A percentile compares a stretch with the other conserved stretches of the same genome.
Evolutionary conservation across 129 eudicot genomes (phyloP).

Genomic region (Rutidosis leptorrhynchoides): DNA sequence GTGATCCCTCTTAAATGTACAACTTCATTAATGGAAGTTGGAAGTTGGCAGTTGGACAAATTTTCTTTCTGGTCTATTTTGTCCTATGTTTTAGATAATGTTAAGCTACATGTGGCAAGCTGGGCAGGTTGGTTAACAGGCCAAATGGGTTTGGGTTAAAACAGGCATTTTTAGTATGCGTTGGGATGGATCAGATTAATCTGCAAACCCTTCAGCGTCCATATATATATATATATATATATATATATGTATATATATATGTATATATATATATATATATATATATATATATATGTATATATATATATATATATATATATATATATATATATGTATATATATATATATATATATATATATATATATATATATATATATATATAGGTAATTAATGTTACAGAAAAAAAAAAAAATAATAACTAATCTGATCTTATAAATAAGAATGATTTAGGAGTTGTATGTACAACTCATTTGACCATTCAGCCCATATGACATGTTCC

Average conservation of each 20-base stretch:
- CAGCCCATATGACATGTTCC: not conserved
- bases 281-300: too few species aligned
- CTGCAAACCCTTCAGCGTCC: not conserved
- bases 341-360: too few species aligned
- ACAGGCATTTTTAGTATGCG: not conserved
- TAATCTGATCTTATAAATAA: not conserved
- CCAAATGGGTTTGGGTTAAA: not conserved
- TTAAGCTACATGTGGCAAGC: not conserved
- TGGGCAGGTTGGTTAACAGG: not conserved
- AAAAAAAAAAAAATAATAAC: too few species aligned
- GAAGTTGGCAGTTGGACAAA: not conserved
- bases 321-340: too few species aligned
- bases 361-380: too few species aligned
- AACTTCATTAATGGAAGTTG: not conserved
- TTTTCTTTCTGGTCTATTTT: not conserved
- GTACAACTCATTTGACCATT: not conserved
- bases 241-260: too few species aligned
- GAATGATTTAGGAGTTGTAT: not conserved
- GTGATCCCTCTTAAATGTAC: slow-evolving; percentile 5
- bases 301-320: too few species aligned
- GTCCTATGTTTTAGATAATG: not conserved
- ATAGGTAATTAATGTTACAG: too few species aligned
- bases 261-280: too few species aligned
- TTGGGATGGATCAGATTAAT: not conserved
- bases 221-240: too few species aligned